A percentile compares a stretch with the other conserved stretches of the same genome.
These are phyloP conservation scores for Chlamydomonas sp. DNA, from an alignment of 139 green algal genomes.

Conservation along the genomic window DNA sequence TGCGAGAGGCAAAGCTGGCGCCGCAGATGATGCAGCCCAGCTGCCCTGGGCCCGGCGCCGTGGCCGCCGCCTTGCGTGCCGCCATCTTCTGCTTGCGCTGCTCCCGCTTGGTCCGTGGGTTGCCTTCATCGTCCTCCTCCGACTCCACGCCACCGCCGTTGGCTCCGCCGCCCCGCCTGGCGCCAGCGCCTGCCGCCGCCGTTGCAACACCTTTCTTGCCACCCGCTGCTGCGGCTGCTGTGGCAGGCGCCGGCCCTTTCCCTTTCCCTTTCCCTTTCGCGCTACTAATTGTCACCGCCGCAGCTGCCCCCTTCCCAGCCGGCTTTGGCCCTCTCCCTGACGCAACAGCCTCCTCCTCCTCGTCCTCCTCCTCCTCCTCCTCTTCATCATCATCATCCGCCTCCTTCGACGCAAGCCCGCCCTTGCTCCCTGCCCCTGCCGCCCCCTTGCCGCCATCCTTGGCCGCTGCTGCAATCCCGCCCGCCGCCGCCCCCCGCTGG, in stretches of 20 bases:
- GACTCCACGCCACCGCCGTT: neutral
- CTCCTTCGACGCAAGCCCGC: neutral
- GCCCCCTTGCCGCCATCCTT: neutral
- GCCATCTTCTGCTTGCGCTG: constrained; percentile 53
- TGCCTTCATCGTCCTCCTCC: neutral
- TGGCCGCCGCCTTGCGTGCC: constrained; percentile 9
- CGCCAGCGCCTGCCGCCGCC: neutral
- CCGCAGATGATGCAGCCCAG: constrained; percentile 67
- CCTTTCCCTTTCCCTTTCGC: too few species aligned
- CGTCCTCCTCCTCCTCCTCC: neutral
- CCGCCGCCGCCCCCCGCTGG: neutral
- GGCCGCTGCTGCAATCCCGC: neutral
- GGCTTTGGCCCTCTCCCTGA: neutral
- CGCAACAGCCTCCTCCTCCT: neutral
- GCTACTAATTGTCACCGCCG: too few species aligned
- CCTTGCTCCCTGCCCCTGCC: neutral
- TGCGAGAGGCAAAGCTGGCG: constrained; percentile 64
- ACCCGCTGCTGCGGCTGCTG: neutral
- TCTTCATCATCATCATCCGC: neutral
- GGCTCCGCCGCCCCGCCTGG: neutral
- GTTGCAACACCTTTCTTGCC: neutral
- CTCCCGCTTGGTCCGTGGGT: constrained; percentile 31
- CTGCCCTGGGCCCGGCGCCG: neutral
- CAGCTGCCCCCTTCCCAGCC: too few species aligned
- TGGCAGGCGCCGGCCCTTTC: neutral